These are phyloP conservation scores for Termitomyces sp. DNA, from an alignment of 768 basidiomycete species.

Conservation along the genomic window DNA sequence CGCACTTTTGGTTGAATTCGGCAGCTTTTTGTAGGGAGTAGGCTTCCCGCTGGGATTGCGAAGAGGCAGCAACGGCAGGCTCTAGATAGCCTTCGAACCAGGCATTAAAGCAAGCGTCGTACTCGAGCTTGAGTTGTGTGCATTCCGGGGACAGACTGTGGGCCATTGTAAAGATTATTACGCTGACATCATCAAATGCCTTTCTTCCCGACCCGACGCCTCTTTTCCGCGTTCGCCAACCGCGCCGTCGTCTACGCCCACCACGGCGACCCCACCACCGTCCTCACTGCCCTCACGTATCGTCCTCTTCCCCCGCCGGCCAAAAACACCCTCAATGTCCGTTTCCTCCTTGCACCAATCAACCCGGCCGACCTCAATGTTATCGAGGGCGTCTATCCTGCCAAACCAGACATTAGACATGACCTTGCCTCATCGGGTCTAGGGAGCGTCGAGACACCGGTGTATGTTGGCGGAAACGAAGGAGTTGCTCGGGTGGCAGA, in stretches of 20 bases:
- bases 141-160: slow-evolving; percentile 80
- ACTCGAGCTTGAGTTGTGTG: slow-evolving; percentile 83
- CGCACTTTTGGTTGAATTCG: slow-evolving; percentile 85
- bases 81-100: slow-evolving; percentile 97
- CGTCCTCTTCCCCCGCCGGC: slow-evolving; percentile 48
- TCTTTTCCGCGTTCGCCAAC: slow-evolving; percentile 24
- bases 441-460: slow-evolving; percentile 27
- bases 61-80: slow-evolving; percentile 52
- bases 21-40: slow-evolving; percentile 78
- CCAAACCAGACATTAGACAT: slow-evolving; percentile 42
- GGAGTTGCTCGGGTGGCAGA: slow-evolving; percentile 64
- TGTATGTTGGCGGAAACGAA: slow-evolving; percentile 73
- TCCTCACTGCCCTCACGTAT: slow-evolving; percentile 50
- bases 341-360: slow-evolving; percentile 66
- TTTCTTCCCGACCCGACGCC: slow-evolving; percentile 14
- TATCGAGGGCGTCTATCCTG: slow-evolving; percentile 78
- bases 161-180: slow-evolving; percentile 44
- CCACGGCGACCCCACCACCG: slow-evolving; percentile 58
- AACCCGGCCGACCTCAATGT: slow-evolving; percentile 83
- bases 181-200: slow-evolving; percentile 11
- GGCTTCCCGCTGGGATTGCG: slow-evolving; percentile 40
- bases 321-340: slow-evolving; percentile 57
- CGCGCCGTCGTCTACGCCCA: slow-evolving; percentile 63
- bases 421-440: slow-evolving; percentile 27
- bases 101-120: slow-evolving; percentile 93